Percentiles rank a stretch among this genome's conserved stretches.
These are phyloP conservation scores for Aureobasidium leucospermi DNA, from an alignment of 2,329 filamentous ascomycete genomes.

Conservation along the genomic window DNA sequence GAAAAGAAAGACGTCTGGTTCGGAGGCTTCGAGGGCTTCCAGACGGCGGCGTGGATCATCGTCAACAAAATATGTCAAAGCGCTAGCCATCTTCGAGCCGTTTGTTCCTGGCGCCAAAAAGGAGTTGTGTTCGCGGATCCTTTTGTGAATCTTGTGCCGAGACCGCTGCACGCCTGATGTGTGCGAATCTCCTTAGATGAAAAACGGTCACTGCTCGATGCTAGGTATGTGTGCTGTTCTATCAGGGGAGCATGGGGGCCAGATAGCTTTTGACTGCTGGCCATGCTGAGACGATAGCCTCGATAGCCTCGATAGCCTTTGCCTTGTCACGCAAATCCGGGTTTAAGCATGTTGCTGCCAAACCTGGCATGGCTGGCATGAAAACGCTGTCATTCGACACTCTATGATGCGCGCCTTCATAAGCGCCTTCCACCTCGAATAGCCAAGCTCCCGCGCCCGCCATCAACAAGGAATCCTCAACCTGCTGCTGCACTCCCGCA, in stretches of 20 bases:
- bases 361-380: neutral
- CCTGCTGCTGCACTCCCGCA: neutral
- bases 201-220: constrained; percentile 2
- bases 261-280: neutral
- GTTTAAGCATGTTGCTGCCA: neutral
- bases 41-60: constrained; percentile 6
- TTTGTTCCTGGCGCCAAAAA: constrained; percentile 10
- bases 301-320: neutral
- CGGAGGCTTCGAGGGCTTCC: constrained; percentile 1
- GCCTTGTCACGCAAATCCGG: neutral
- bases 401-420: neutral
- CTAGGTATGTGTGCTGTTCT: neutral
- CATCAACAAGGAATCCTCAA: neutral
- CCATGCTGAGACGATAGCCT: neutral
- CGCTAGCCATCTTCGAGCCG: constrained; percentile 10
- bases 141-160: constrained; percentile 8
- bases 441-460: constrained; percentile 2
- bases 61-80: constrained; percentile 9
- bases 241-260: neutral
- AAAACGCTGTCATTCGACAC: neutral
- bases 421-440: neutral
- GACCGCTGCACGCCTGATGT: neutral
- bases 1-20: constrained; percentile 3
- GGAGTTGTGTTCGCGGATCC: neutral
- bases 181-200: neutral